Evolutionary conservation across 306 rosid species (phyloP).

Genomic region (Lagenaria siceraria): DNA sequence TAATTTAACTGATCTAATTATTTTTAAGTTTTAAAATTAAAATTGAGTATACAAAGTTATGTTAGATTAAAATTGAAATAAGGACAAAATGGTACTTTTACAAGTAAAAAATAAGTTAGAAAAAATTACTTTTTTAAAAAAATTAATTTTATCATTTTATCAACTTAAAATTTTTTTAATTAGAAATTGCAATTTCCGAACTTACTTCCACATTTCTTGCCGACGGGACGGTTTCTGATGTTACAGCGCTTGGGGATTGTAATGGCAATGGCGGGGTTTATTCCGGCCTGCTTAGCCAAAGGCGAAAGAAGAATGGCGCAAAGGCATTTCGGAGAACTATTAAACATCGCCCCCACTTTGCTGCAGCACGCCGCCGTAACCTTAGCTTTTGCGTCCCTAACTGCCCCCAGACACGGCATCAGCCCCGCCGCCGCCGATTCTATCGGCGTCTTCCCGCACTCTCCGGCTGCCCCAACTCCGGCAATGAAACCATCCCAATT

Average conservation of each 20-base stretch:
- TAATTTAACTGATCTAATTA: too few species aligned
- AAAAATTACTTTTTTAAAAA: too few species aligned
- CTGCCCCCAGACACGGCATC: constrained; percentile 61
- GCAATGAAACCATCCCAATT: background rate
- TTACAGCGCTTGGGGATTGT: constrained; percentile 79
- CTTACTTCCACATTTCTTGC: constrained; percentile 94
- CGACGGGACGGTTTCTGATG: constrained; percentile 63
- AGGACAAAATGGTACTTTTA: too few species aligned
- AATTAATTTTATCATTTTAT: too few species aligned
- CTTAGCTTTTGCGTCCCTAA: constrained; percentile 31
- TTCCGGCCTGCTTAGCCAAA: constrained; percentile 60
- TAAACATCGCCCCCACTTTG: constrained; percentile 50
- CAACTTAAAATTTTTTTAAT: too few species aligned
- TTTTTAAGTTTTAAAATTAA: too few species aligned
- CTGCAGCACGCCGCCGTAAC: constrained; percentile 60
- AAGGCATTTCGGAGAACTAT: constrained; percentile 52
- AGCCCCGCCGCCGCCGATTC: constrained; percentile 65
- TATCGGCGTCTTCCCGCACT: constrained; percentile 71
- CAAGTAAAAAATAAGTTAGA: too few species aligned
- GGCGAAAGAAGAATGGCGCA: constrained; percentile 80
- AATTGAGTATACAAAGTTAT: too few species aligned
- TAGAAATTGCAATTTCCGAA: too few species aligned
- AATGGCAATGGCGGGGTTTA: constrained; percentile 62
- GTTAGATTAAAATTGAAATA: too few species aligned
- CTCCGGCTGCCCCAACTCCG: constrained; percentile 48